These are phyloP conservation scores for Penicillium brevicompactum DNA, from an alignment of 2,329 filamentous ascomycete species.

Conservation along the genomic window DNA sequence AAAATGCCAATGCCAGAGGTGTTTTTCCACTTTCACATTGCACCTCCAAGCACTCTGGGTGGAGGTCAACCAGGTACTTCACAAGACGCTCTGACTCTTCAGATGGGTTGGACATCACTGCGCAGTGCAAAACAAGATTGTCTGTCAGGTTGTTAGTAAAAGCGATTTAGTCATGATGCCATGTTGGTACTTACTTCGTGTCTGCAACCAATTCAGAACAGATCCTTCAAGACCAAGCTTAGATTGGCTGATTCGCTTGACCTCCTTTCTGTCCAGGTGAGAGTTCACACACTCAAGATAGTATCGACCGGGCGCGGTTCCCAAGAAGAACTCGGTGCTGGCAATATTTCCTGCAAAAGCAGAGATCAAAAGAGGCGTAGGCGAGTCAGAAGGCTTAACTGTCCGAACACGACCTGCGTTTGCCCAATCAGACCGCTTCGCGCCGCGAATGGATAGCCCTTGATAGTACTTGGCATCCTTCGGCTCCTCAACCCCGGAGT, in stretches of 20 bases:
- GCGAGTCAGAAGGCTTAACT: not conserved
- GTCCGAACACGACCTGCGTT: constrained; percentile 53
- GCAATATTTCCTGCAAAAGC: constrained; percentile 58
- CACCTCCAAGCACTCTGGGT: constrained; percentile 64
- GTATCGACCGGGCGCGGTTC: constrained; percentile 66
- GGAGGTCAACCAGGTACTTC: constrained; percentile 64
- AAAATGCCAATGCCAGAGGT: constrained; percentile 69
- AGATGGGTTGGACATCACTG: constrained; percentile 52
- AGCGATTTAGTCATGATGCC: not conserved
- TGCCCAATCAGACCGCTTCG: constrained; percentile 76
- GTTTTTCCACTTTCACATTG: constrained; percentile 55
- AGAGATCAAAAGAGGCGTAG: constrained; percentile 35
- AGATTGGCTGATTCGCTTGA: constrained; percentile 63
- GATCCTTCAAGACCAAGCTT: constrained; percentile 65
- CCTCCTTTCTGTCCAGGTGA: constrained; percentile 61
- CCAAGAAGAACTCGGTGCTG: constrained; percentile 74
- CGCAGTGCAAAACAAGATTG: constrained; percentile 65
- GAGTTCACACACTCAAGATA: constrained; percentile 70
- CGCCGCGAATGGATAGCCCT: constrained; percentile 73
- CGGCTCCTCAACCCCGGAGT: constrained; percentile 63
- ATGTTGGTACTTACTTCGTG: constrained; percentile 52
- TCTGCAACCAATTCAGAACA: constrained; percentile 53
- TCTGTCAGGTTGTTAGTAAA: constrained; percentile 21
- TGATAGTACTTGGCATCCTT: constrained; percentile 73
- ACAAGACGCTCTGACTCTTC: constrained; percentile 58